Base-by-base conservation (phyloP, 306 rosid species). In the Prunus dulcis region DNA sequence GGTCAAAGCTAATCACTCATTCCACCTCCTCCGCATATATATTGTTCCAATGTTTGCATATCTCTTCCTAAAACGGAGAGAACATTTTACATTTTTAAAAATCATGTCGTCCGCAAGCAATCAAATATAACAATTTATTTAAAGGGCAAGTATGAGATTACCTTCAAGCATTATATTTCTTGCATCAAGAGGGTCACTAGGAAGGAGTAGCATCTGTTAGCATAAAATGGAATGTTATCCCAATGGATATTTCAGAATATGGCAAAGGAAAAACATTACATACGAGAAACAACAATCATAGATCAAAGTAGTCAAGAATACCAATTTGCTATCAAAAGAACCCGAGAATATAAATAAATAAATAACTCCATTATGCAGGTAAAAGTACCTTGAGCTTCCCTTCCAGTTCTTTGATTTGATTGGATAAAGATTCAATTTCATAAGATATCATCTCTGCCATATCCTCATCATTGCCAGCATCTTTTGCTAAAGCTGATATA, bases 141-240 rank as follows among this genome's bases (percentile, higher is more conserved):
- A 9, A 23, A 57, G 30, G 75, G 57, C 19, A 55, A 78, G 76
- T 73, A 69, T 74, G 69, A 20, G 9, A 70, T 76, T 84, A 95
- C 99, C 99, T 92, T 95, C 99, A 72, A 95, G 92, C 97, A 95
- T 81, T 65, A 95, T 95, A 83, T 95, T 95, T 86, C 96, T 92
- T 30, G 89, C 97, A 86, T 95, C 99, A 73, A 95, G 88, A 82
- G 99, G 97, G 86, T 95, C 99, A 68, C 87, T 89, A 66, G 99
- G 99, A 74, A 95, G 92, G 65, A 95, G 88, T 47, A 89, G 71
- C 74, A 87, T 55, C 99, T 95, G 76, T 56, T 23, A 78, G 67
- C 64, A 56, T 32, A 77, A 49, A 79, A 79, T 72, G 43, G 43
- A 52, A 41, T 46, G 68, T 68, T 18, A 69, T 57, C 38, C 15